Evolutionary conservation across 805 yeast genomes (phyloP).

Genomic region (Sporopachydermia lactativora): DNA sequence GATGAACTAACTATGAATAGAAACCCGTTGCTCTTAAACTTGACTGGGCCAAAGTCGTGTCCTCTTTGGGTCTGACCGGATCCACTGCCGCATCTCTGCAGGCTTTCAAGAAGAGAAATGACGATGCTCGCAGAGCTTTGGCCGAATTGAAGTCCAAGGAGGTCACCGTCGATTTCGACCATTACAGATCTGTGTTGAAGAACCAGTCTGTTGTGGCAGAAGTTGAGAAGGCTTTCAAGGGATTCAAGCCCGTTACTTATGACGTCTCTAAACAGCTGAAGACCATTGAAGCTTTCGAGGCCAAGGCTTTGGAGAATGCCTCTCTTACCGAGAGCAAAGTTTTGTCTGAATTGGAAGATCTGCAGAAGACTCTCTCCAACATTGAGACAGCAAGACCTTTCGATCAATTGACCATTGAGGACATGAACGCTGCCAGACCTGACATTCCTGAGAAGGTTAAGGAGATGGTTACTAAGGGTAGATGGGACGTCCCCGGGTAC

Average conservation of each 20-base stretch:
- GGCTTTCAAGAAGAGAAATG: constrained; percentile 95
- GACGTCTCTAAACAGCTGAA: constrained; percentile 83
- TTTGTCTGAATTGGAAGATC: constrained; percentile 68
- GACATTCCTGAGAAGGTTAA: constrained; percentile 92
- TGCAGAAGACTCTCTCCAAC: constrained; percentile 80
- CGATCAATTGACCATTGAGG: constrained; percentile 92
- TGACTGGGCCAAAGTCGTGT: constrained; percentile 88
- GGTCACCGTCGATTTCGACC: constrained; percentile 63
- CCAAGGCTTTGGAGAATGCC: constrained; percentile 92
- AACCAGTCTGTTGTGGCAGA: constrained; percentile 69
- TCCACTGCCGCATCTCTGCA: constrained; percentile 78
- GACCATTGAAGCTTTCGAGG: constrained; percentile 86
- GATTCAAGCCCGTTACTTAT: constrained; percentile 73
- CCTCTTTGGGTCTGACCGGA: constrained; percentile 86
- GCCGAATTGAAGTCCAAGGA: constrained; percentile 59
- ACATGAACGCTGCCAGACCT: constrained; percentile 89
- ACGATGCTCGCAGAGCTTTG: constrained; percentile 84
- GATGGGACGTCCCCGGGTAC: constrained; percentile 97
- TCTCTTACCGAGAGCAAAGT: constrained; percentile 85
- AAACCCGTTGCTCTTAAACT: constrained; percentile 69
- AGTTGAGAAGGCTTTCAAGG: constrained; percentile 60
- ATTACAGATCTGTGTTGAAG: constrained; percentile 70
- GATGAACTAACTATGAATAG: constrained; percentile 12
- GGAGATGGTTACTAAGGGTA: constrained; percentile 91
- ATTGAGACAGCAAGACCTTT: constrained; percentile 96